Evolutionary conservation across 225 moss, liverwort and hornwort genomes (phyloP).

Genomic region (Neckera pumila): DNA sequence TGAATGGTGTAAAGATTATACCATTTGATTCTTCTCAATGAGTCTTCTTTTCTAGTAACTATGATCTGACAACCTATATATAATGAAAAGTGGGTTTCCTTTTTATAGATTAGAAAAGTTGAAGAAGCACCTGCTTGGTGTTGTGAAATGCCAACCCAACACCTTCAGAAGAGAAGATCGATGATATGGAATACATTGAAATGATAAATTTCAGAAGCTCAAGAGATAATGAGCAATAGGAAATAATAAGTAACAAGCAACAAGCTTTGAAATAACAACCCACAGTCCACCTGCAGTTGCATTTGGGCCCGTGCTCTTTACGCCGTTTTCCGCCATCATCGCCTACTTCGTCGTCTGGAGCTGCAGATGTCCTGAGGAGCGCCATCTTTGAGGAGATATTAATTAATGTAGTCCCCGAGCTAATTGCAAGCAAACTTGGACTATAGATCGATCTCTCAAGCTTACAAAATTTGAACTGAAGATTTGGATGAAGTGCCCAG

Average conservation of each 20-base stretch:
- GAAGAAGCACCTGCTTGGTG: not conserved
- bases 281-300: no score
- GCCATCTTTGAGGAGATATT: not conserved
- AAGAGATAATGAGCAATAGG: no score
- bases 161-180: not conserved
- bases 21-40: not conserved
- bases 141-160: rapidly evolving
- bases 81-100: not conserved
- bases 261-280: no score
- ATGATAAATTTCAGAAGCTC: not conserved
- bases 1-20: not conserved
- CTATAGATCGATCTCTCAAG: not conserved
- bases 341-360: not conserved
- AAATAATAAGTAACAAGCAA: no score
- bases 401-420: not conserved
- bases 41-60: not conserved
- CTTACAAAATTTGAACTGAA: not conserved
- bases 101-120: not conserved
- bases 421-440: not conserved
- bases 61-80: not conserved
- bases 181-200: not conserved
- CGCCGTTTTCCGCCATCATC: not conserved
- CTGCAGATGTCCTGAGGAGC: not conserved
- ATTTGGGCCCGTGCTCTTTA: no score
- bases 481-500: not conserved